phyloP scores from a whole-genome alignment of 768 basidiomycete species.

The Pleurotus giganteus region DNA sequence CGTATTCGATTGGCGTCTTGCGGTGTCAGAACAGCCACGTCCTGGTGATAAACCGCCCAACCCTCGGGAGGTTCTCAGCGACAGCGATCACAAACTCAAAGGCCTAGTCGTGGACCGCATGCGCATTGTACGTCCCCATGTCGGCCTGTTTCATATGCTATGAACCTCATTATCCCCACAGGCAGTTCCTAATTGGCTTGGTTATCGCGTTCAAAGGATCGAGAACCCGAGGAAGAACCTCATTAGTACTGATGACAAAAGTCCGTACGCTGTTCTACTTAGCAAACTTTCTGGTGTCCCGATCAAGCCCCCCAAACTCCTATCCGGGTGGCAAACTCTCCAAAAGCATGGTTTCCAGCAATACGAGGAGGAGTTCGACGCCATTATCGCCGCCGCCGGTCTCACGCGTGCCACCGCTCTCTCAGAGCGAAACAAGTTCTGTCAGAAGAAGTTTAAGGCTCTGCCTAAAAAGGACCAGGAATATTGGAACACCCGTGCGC shows the following conservation, averaged over 20 bases:
- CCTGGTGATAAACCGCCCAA: background rate
- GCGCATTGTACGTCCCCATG: background rate
- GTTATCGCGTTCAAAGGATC: constrained; percentile 1
- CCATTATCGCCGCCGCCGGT: background rate
- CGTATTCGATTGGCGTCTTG: constrained; percentile 4
- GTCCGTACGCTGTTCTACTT: constrained; percentile 5
- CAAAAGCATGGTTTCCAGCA: background rate
- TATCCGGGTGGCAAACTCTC: constrained; percentile 2
- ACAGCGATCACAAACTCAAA: background rate
- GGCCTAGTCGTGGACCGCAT: background rate
- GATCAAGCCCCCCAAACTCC: constrained; percentile 3
- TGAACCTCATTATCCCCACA: background rate
- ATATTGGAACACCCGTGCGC: background rate
- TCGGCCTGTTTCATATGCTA: background rate
- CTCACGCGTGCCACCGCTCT: background rate
- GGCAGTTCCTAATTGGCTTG: background rate
- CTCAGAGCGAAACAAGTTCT: background rate
- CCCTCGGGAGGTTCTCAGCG: background rate
- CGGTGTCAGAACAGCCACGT: background rate
- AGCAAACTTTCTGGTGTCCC: constrained; percentile 3
- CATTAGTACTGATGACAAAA: background rate
- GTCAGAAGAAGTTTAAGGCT: background rate
- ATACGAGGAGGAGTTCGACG: constrained; percentile 2
- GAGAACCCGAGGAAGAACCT: background rate
- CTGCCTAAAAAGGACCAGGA: background rate